Conservation (phyloP, 306 rosid species). For the Bauhinia variegata region DNA sequence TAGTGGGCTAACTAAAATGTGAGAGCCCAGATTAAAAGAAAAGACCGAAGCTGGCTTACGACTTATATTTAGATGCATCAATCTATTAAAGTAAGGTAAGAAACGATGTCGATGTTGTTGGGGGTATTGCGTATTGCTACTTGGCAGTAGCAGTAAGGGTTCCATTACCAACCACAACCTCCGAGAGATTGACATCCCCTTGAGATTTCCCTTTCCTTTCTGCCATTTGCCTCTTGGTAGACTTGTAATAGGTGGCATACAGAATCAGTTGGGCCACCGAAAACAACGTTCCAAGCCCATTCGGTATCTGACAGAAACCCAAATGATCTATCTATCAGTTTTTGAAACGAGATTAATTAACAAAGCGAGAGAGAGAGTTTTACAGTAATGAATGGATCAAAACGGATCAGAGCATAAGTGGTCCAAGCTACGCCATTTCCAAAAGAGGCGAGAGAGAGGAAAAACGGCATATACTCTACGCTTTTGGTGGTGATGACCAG, state of each 20-base stretch:
- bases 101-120: background rate
- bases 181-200: slow-evolving; percentile 39
- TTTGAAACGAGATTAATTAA: too few species aligned
- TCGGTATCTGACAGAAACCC: slow-evolving; percentile 63
- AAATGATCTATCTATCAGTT: too few species aligned
- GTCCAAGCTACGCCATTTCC: slow-evolving; percentile 84
- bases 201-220: slow-evolving; percentile 36
- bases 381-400: slow-evolving; percentile 78
- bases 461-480: slow-evolving; percentile 87
- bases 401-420: slow-evolving; percentile 69
- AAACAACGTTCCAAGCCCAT: slow-evolving; percentile 70
- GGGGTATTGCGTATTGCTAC: too few species aligned
- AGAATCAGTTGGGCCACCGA: slow-evolving; percentile 65
- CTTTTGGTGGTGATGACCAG: slow-evolving; percentile 83
- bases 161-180: slow-evolving; percentile 38
- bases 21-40: too few species aligned
- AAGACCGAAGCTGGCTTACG: too few species aligned
- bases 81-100: too few species aligned
- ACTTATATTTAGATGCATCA: too few species aligned
- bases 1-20: too few species aligned
- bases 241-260: slow-evolving; percentile 78
- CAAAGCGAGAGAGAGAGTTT: too few species aligned
- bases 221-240: slow-evolving; percentile 61
- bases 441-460: slow-evolving; percentile 65
- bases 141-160: background rate